Percentiles rank a stretch among this genome's conserved stretches.
Evolutionary conservation across 306 rosid species (phyloP).

Genomic region (Quercus parvula): DNA sequence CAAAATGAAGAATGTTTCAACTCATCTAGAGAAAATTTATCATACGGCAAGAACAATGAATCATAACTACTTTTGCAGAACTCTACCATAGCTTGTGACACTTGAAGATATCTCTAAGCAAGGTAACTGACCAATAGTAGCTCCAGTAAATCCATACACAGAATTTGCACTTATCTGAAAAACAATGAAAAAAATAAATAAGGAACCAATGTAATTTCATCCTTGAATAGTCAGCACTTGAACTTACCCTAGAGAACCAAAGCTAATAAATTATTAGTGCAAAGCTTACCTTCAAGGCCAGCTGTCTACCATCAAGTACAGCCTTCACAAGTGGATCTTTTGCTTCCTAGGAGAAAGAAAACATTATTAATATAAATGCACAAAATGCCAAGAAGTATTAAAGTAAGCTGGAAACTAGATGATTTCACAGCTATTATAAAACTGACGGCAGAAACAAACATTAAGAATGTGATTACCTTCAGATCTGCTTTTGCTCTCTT

Average conservation of each 20-base stretch:
- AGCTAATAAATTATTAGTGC: constrained; percentile 16
- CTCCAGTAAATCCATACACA: constrained; percentile 98
- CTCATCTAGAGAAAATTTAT: constrained; percentile 7
- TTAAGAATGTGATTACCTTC: constrained; percentile 51
- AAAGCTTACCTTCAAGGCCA: constrained; percentile 72
- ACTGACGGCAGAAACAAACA: not conserved
- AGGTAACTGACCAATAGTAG: constrained; percentile 90
- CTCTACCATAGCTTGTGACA: constrained; percentile 98
- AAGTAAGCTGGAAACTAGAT: constrained; percentile 3
- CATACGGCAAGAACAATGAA: not conserved
- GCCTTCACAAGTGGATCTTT: constrained; percentile 96
- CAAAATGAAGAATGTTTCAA: constrained; percentile 8
- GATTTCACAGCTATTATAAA: constrained; percentile 1
- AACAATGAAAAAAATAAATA: constrained; percentile 14
- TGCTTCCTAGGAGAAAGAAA: constrained; percentile 56
- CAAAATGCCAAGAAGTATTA: constrained; percentile 10
- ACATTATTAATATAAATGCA: constrained; percentile 16
- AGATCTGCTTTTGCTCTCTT: constrained; percentile 96
- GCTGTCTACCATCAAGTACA: constrained; percentile 92
- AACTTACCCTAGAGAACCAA: not conserved
- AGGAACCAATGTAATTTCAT: not conserved
- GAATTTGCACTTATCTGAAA: constrained; percentile 95
- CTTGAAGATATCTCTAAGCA: constrained; percentile 96
- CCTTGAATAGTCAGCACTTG: not conserved
- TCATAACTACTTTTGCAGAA: constrained; percentile 12